Evolutionary conservation across 1,284 basidiomycete species (phyloP).

Genomic region (Earliella scabrosa): DNA sequence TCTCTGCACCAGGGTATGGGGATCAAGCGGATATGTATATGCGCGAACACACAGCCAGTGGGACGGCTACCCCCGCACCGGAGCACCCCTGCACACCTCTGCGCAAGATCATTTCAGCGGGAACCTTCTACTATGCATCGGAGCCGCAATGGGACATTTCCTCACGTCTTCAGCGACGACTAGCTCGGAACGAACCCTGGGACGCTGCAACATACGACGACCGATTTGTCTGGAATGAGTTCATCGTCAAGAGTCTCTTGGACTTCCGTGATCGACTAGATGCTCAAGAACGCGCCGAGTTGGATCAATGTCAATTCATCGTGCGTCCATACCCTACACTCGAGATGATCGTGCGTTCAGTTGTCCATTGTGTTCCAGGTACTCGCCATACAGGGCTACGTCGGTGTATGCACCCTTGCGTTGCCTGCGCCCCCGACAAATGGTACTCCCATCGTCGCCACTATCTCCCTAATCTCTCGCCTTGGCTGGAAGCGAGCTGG

Average conservation of each 20-base stretch:
- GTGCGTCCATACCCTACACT: conserved; percentile 46
- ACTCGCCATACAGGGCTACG: conserved; percentile 94
- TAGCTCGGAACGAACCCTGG: conserved; percentile 54
- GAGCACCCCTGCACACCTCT: conserved; percentile 93
- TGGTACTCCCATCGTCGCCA: conserved; percentile 67
- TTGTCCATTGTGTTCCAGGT: conserved; percentile 46
- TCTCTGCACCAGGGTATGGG: conserved; percentile 44
- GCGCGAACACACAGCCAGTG: conserved; percentile 48
- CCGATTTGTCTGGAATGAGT: conserved; percentile 89
- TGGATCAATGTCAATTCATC: conserved; percentile 82
- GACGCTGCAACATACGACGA: conserved; percentile 77
- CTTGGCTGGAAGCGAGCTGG: conserved; percentile 96
- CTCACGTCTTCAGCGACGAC: conserved; percentile 71
- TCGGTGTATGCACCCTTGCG: conserved; percentile 73
- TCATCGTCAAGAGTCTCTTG: conserved; percentile 78
- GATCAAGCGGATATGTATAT: conserved; percentile 52
- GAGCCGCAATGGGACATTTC: conserved; percentile 90
- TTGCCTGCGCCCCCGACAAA: conserved; percentile 75
- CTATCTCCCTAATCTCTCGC: conserved; percentile 82
- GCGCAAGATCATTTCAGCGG: conserved; percentile 90
- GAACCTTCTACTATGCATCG: conserved; percentile 92
- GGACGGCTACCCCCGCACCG: conserved; percentile 50
- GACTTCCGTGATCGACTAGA: conserved; percentile 83
- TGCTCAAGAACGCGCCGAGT: conserved; percentile 64
- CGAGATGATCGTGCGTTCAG: neutral